Evolutionary conservation across 1,139 yeast species (phyloP), one percentile per base, ranked within the genome.

Genomic region (Saccharomyces hybrid): DNA sequence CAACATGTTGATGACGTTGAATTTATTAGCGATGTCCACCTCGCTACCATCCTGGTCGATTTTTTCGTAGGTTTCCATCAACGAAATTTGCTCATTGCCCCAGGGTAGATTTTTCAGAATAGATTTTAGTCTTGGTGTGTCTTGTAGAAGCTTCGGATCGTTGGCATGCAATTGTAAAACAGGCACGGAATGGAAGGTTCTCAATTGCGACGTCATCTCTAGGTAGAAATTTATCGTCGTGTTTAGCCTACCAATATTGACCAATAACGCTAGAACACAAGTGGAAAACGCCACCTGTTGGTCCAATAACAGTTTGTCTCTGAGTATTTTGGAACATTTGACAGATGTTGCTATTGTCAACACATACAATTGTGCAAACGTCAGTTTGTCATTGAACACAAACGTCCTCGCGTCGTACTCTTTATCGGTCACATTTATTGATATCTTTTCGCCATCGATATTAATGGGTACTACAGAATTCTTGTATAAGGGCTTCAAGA

Each of bases 221-320:
- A 95, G 90, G 55, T 89, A 96, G 68, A 91, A 93, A 70, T 91
- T 91, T 53, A 93, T 84, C 4, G 98, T 93, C 2, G 99, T 93
- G 73, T 93, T 93, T 83, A 93, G 84, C 60, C 98, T 77, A 4
- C 98, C 98, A 50, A 90, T 83, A 68, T 93, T 93, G 28, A 93
- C 98, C 59, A 93, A 76, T 49, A 93, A 73, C 61, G 96, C 88
- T 32, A 89, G 85, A 78, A 88, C 83, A 53, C 90, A 88, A 51
- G 89, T 89, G 14, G 89, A 82, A 51, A 81, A 76, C 2, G 88
- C 88, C 72, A 81, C 78, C 49, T 80, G 80, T 56, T 77, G 78
- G 59, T 86, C 89, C 55, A 75, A 74, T 52, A 86, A 72, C 49
- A 93, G 73, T 60, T 95, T 79, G 62, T 90, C 97, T 57, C 88